These are phyloP conservation scores for Nemania serpens DNA, from an alignment of 2,329 filamentous ascomycete species.

Conservation along the genomic window DNA sequence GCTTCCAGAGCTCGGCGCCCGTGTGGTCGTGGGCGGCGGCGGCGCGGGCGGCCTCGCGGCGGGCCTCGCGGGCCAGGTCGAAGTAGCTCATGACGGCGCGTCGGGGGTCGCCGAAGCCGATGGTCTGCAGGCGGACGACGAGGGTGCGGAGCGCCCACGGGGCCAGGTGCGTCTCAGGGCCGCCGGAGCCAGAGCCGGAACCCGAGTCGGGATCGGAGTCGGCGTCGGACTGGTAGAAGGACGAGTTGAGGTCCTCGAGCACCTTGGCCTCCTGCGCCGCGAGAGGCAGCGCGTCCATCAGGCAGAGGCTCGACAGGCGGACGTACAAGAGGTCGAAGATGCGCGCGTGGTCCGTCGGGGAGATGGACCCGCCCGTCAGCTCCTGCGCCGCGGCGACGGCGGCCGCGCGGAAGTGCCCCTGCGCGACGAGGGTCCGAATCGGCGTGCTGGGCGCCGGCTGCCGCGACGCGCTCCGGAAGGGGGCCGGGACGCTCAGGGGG, in stretches of 20 bases:
- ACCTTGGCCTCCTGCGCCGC: constrained; percentile 70
- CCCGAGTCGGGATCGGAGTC: constrained; percentile 16
- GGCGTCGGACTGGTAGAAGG: constrained; percentile 59
- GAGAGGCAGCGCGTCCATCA: constrained; percentile 73
- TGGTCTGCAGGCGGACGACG: constrained; percentile 79
- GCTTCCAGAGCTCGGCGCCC: constrained; percentile 69
- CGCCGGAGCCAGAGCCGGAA: constrained; percentile 33
- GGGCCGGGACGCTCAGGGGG: constrained; percentile 59
- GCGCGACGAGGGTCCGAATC: constrained; percentile 68
- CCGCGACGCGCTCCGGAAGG: constrained; percentile 72
- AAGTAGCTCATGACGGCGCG: constrained; percentile 89
- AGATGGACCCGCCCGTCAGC: constrained; percentile 48
- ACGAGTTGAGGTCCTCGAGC: constrained; percentile 64
- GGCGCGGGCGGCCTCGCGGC: constrained; percentile 60
- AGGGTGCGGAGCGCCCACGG: constrained; percentile 88
- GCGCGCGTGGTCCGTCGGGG: constrained; percentile 61
- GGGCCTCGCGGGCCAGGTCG: constrained; percentile 80
- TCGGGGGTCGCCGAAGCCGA: constrained; percentile 83
- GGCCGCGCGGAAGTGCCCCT: constrained; percentile 80
- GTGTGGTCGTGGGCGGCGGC: constrained; percentile 53
- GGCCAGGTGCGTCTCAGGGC: constrained; percentile 62
- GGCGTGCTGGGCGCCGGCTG: constrained; percentile 67
- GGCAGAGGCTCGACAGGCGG: constrained; percentile 78
- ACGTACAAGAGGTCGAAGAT: constrained; percentile 83
- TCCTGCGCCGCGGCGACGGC: constrained; percentile 69